Evolutionary conservation across 1,284 basidiomycete genomes (phyloP).

Genomic region (Ceratobasidium sp.): DNA sequence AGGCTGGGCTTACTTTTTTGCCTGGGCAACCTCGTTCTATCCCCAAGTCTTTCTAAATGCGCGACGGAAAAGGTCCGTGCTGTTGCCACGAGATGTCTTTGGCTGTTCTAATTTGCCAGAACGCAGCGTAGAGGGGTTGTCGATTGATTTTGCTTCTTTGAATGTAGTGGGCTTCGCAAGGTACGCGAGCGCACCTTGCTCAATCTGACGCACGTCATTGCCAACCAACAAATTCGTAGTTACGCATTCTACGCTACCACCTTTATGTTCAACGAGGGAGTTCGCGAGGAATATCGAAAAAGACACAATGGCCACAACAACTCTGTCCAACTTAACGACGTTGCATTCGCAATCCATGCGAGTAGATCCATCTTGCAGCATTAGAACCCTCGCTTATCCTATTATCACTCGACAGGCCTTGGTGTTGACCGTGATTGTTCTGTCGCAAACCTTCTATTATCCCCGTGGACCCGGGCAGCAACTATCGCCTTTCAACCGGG

Average conservation of each 20-base stretch:
- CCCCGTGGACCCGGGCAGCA: constrained; percentile 50
- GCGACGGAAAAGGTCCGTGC: constrained; percentile 38
- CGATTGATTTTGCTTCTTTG: constrained; percentile 54
- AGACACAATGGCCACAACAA: constrained; percentile 54
- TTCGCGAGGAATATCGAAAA: constrained; percentile 53
- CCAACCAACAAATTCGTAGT: constrained; percentile 33
- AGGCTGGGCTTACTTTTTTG: constrained; percentile 51
- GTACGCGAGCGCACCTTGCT: neutral
- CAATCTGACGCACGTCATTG: neutral
- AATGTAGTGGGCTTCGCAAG: constrained; percentile 52
- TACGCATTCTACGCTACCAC: constrained; percentile 53
- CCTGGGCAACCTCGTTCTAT: constrained; percentile 53
- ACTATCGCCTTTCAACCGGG: constrained; percentile 49
- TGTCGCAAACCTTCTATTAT: constrained; percentile 50
- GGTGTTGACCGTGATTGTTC: constrained; percentile 45
- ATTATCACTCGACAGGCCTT: constrained; percentile 45
- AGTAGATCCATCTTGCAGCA: neutral
- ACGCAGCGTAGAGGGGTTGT: constrained; percentile 51
- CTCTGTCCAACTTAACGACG: constrained; percentile 54
- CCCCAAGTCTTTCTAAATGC: constrained; percentile 50
- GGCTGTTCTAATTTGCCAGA: neutral
- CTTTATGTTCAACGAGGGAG: constrained; percentile 50
- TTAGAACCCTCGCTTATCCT: neutral
- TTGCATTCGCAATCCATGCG: constrained; percentile 54
- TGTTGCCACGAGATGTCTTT: neutral